phyloP scores from a whole-genome alignment of 2,329 filamentous ascomycete species.

The Nemania diffusa region DNA sequence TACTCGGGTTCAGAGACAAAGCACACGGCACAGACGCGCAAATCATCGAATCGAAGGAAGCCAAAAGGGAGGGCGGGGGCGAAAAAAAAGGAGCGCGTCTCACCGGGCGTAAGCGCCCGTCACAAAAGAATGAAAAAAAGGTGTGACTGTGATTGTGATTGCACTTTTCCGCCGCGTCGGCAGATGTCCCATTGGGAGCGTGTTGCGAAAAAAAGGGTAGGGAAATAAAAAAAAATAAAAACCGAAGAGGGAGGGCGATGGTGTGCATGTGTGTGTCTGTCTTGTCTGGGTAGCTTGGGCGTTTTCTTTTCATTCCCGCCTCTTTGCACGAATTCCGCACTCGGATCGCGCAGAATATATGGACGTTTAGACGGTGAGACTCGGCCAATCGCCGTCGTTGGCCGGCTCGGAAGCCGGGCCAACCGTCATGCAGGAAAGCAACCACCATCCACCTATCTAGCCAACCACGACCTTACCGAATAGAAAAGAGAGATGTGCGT shows the following conservation, averaged over 20 bases:
- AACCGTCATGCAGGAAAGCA: conserved; percentile 31
- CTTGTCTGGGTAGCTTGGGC: not conserved
- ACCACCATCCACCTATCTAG: conserved; percentile 12
- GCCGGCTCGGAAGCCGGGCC: conserved; percentile 29
- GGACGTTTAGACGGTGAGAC: conserved; percentile 38
- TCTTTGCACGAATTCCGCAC: conserved; percentile 32
- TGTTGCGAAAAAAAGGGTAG: not conserved
- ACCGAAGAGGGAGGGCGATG: not conserved
- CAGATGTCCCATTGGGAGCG: conserved; percentile 36
- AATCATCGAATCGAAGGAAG: not conserved
- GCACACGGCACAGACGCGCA: conserved; percentile 1
- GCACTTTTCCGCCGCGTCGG: conserved; percentile 28
- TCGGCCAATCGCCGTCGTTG: conserved; percentile 33
- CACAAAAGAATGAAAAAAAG: conserved; percentile 4
- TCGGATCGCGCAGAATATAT: conserved; percentile 30
- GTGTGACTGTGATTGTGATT: conserved; percentile 35
- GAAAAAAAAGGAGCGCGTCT: conserved; percentile 2
- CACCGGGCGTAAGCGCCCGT: conserved; percentile 24
- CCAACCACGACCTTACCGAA: conserved; percentile 17
- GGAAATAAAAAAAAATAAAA: not conserved
- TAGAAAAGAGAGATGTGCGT: not conserved
- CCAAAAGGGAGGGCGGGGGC: not conserved
- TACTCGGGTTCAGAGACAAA: conserved; percentile 4
- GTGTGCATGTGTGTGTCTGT: conserved; percentile 6
- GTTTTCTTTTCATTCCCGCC: conserved; percentile 31